phyloP scores from a whole-genome alignment of 2,329 filamentous ascomycete genomes.

The Curvularia spicifera region DNA sequence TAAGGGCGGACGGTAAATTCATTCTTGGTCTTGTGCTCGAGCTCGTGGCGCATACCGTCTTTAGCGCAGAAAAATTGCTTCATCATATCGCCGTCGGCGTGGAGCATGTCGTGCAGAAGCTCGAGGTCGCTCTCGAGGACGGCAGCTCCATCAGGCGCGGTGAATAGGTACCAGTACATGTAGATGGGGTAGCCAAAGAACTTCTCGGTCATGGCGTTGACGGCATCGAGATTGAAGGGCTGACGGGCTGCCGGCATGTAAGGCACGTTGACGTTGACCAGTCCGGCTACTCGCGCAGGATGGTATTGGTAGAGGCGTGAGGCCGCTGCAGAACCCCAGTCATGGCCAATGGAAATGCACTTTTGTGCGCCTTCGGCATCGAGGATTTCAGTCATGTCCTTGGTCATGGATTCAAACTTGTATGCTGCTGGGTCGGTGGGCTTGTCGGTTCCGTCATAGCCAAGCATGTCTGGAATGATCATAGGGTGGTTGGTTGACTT shows the following conservation, averaged over 20 bases:
- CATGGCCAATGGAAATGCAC: slow-evolving; percentile 56
- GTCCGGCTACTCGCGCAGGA: slow-evolving; percentile 50
- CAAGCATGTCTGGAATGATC: slow-evolving; percentile 49
- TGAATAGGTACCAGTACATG: slow-evolving; percentile 58
- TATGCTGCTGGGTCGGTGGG: slow-evolving; percentile 34
- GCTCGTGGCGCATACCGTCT: slow-evolving; percentile 44
- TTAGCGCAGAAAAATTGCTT: slow-evolving; percentile 47
- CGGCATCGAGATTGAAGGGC: slow-evolving; percentile 48
- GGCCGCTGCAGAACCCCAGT: slow-evolving; percentile 56
- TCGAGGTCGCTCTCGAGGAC: slow-evolving; percentile 52
- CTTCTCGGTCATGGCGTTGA: slow-evolving; percentile 43
- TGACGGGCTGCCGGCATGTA: slow-evolving; percentile 47
- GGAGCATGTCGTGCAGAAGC: slow-evolving; percentile 45
- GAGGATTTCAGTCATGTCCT: slow-evolving; percentile 37
- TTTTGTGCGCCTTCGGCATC: slow-evolving; percentile 31
- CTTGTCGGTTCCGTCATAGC: slow-evolving; percentile 48
- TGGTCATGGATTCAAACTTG: slow-evolving; percentile 30
- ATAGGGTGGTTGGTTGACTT: slow-evolving; percentile 51
- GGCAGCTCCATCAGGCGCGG: slow-evolving; percentile 47
- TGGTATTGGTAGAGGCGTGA: slow-evolving; percentile 54
- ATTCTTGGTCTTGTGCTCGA: slow-evolving; percentile 18
- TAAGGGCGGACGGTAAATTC: slow-evolving; percentile 39
- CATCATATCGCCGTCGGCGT: slow-evolving; percentile 45
- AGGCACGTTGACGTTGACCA: slow-evolving; percentile 53
- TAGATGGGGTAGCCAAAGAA: slow-evolving; percentile 48